Conservation (phyloP, 441 rosid species). For the Raphanus hybrid region DNA sequence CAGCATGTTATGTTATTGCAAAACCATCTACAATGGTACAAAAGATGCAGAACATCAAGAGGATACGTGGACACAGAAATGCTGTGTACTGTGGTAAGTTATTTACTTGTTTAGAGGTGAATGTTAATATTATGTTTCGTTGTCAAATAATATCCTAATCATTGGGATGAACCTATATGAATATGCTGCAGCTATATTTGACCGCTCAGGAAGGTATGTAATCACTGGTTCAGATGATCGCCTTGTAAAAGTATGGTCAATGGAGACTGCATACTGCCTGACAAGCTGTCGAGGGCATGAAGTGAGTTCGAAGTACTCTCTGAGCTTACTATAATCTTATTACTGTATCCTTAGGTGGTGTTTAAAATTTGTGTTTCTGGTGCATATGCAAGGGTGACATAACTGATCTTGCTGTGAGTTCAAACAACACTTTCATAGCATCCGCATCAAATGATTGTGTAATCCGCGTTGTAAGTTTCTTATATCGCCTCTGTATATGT, state of each 20-base stretch:
- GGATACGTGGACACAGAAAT: conserved; percentile 92
- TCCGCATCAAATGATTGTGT: conserved; percentile 98
- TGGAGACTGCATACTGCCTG: conserved; percentile 99
- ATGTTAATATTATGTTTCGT: neutral
- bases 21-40: conserved; percentile 95
- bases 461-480: conserved; percentile 85
- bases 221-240: conserved; percentile 99
- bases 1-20: conserved; percentile 91
- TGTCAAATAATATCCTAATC: conserved; percentile 16
- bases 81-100: conserved; percentile 98
- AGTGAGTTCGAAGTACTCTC: conserved; percentile 58
- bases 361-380: conserved; percentile 28
- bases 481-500: conserved; percentile 22
- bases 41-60: conserved; percentile 94
- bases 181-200: conserved; percentile 86
- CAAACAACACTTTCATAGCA: conserved; percentile 93
- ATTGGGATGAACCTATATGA: conserved; percentile 32
- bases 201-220: conserved; percentile 96
- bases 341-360: conserved; percentile 27
- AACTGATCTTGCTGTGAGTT: conserved; percentile 98
- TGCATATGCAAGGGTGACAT: no score
- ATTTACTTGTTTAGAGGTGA: conserved; percentile 27
- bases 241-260: conserved; percentile 99
- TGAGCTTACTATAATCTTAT: conserved; percentile 12
- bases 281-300: conserved; percentile 99